Evolutionary conservation across 1,139 yeast genomes (phyloP), one percentile per base, ranked within the genome.

Genomic region (Yamadazyma diddensiae): DNA sequence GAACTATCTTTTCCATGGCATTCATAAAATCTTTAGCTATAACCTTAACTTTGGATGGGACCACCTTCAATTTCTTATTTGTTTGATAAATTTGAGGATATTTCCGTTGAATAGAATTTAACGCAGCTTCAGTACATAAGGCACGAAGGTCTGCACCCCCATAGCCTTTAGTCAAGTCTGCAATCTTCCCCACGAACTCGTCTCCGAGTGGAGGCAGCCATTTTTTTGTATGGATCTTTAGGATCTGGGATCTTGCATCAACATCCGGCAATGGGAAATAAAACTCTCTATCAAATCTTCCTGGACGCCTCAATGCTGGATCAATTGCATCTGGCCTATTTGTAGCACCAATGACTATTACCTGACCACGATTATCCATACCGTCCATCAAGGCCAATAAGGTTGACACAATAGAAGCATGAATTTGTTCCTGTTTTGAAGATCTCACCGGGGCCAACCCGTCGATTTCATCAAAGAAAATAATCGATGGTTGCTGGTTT

Each of bases 71-170:
- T 52, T 88, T 92, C 34, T 83, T 85, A 39, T 74, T 71, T 6
- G 92, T 75, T 44, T 73, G 66, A 58, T 92, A 94, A 31, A 94
- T 92, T 55, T 94, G 98, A 1, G 99, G 99, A 50, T 83, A 92
- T 33, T 81, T 77, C 45, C 98, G 67, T 58, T 92, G 97, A 29
- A 92, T 92, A 48, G 95, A 83, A 50, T 81, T 82, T 40, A 94
- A 68, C 0, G 98, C 97, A 10, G 97, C 94, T 55, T 92, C 99
- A 0, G 97, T 90, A 53, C 97, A 90, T 21, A 92, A 65, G 0
- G 97, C 96, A 35, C 97, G 70, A 42, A 94, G 66, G 58, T 92
- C 99, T 3, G 99, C 97, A 62, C 99, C 99, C 24, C 98, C 98
- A 51, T 87, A 94, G 0, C 98, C 98, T 53, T 90, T 92, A 0